Conservation (phyloP, 23 red algal species). For the Chondrus crispus region DNA sequence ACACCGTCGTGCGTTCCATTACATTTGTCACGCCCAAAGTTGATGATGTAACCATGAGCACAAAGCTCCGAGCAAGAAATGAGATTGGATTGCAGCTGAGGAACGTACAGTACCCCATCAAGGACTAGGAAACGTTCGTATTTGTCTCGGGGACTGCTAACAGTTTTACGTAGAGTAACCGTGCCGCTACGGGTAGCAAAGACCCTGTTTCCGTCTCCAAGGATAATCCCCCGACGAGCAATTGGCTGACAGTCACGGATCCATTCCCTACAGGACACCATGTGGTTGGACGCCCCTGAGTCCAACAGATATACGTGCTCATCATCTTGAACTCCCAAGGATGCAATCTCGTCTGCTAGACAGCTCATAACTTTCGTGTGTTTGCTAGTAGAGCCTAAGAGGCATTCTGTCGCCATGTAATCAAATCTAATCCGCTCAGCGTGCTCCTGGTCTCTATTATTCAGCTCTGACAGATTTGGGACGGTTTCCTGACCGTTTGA, state of each 20-base stretch:
- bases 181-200: background rate
- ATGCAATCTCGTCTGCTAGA: too few relatives aligned
- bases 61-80: background rate
- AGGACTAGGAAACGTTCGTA: background rate
- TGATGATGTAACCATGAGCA: background rate
- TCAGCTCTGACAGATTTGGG: too few relatives aligned
- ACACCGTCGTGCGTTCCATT: background rate
- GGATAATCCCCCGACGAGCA: background rate
- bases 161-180: background rate
- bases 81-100: background rate
- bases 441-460: too few relatives aligned
- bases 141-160: background rate
- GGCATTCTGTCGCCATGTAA: too few relatives aligned
- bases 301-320: too few relatives aligned
- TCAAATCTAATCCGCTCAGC: too few relatives aligned
- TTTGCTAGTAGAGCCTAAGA: too few relatives aligned
- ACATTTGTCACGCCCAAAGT: background rate
- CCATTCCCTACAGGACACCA: background rate
- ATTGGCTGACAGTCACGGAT: background rate
- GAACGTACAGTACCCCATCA: background rate
- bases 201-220: background rate
- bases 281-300: background rate
- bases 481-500: too few relatives aligned
- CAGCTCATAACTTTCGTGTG: too few relatives aligned
- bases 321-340: too few relatives aligned